A percentile compares a stretch with the other conserved stretches of the same genome.
These are phyloP conservation scores for Cryphonectria carpinicola DNA, from an alignment of 2,329 filamentous ascomycete species.

Conservation along the genomic window DNA sequence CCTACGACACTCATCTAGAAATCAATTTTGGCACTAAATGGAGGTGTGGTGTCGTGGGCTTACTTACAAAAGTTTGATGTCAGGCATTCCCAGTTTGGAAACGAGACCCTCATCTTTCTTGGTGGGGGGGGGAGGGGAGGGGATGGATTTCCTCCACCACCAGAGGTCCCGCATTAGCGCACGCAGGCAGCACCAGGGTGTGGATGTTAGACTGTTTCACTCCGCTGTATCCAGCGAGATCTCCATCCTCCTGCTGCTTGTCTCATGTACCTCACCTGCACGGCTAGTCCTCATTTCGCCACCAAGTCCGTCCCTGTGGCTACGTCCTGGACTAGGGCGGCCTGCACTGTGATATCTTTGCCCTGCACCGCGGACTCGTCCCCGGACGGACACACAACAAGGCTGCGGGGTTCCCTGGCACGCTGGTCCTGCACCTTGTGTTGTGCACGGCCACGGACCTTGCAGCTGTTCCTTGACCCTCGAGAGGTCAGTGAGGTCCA, in stretches of 20 bases:
- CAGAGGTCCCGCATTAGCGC: constrained; percentile 5
- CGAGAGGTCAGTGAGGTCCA: constrained; percentile 4
- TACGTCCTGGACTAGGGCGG: constrained; percentile 13
- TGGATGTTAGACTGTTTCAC: constrained; percentile 13
- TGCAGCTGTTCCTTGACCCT: background rate
- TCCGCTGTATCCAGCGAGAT: constrained; percentile 7
- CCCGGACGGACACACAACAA: background rate
- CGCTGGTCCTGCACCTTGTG: background rate
- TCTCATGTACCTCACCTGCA: constrained; percentile 21
- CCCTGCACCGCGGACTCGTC: constrained; percentile 13
- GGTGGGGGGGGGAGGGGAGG: background rate
- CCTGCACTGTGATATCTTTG: background rate
- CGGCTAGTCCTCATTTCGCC: constrained; percentile 15
- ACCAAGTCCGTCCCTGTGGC: constrained; percentile 11
- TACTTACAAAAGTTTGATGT: background rate
- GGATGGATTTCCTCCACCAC: background rate
- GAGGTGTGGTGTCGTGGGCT: background rate
- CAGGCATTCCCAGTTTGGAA: constrained; percentile 16
- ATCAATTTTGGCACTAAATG: background rate
- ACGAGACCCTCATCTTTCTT: background rate
- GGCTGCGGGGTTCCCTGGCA: constrained; percentile 2
- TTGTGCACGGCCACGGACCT: background rate
- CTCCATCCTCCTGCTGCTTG: constrained; percentile 14
- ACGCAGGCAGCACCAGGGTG: background rate
- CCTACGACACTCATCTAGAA: background rate